Base-by-base conservation (phyloP, 768 basidiomycete genomes). In the Infundibulicybe gibba region DNA sequence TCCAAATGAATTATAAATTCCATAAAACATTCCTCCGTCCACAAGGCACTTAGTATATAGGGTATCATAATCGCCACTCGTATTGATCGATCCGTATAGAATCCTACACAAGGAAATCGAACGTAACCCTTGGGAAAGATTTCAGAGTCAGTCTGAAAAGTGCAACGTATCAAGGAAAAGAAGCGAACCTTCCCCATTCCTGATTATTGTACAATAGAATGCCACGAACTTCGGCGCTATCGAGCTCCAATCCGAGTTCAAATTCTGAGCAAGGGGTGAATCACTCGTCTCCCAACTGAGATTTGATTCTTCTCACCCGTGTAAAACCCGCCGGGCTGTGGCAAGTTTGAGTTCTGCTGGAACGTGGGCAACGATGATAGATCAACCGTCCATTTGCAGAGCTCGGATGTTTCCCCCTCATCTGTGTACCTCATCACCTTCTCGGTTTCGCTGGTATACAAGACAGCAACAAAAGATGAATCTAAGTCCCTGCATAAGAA, bases 371-470 rank as follows among this genome's bases (percentile, higher is more conserved):
- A 66, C 19, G 84, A 75, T 37, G 80, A 79, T 43, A 93, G 73
- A 63, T 93, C 85, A 31, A 93, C 90, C 9, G 86, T 91, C 90
- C 90, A 93, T 66, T 87, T 85, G 69, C 87, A 90, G 40, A 90
- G 65, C 60, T 90, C 87, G 50, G 61, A 68, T 3, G 79, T 83
- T 57, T 87, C 87, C 21, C 87, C 87, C 69, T 93, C 90, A 60
- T 93, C 90, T 1, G 83, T 88, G 56, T 92, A 93, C 52, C 90
- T 74, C 85, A 88, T 84, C 39, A 83, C 71, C 56, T 72, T 79
- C 55, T 87, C 85, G n/a, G 71, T 67, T 48, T 89, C 86, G 37
- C 84, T 85, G 8, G 87, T 88, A 63, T 81, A 92, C 48, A 93
- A 66, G 43, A 86, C 81, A n/a, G 90, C 90, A 43, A 89, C 81